Conservation (phyloP, 2,329 filamentous ascomycete genomes). For the Lizonia empirigonia region DNA sequence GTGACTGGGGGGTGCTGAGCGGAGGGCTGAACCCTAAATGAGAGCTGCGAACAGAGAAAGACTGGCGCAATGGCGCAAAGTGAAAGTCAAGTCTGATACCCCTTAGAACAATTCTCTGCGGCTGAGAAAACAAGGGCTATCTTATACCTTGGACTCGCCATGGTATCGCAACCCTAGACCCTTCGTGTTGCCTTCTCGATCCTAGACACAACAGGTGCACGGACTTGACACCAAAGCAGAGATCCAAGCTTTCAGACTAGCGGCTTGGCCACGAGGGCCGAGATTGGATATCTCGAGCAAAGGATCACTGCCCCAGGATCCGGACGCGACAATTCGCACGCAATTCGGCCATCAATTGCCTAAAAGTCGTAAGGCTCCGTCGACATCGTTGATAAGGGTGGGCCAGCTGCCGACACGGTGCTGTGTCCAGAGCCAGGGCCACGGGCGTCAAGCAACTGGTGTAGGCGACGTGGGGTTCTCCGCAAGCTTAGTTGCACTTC, state of each 20-base stretch:
- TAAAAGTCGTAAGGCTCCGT: constrained; percentile 18
- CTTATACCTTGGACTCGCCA: constrained; percentile 33
- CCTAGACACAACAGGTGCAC: constrained; percentile 23
- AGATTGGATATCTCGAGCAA: constrained; percentile 25
- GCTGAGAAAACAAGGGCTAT: constrained; percentile 26
- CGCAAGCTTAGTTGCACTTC: constrained; percentile 8
- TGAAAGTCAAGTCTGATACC: constrained; percentile 24
- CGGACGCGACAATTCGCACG: constrained; percentile 21
- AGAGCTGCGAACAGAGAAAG: constrained; percentile 13
- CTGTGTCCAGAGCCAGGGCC: constrained; percentile 16
- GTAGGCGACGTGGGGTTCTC: constrained; percentile 27
- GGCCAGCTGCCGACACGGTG: constrained; percentile 17
- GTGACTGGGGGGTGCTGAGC: constrained; percentile 2
- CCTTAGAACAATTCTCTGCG: constrained; percentile 14
- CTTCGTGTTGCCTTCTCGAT: constrained; percentile 12
- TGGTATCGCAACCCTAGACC: constrained; percentile 24
- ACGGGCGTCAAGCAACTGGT: constrained; percentile 22
- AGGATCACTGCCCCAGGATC: constrained; percentile 21
- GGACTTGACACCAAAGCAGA: constrained; percentile 14
- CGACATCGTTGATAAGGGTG: constrained; percentile 33
- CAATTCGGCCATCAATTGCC: constrained; percentile 23
- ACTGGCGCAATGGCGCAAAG: constrained; percentile 23
- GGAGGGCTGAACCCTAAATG: constrained; percentile 9
- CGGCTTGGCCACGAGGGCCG: constrained; percentile 24
- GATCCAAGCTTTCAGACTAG: constrained; percentile 24